Conservation (phyloP, 2,329 filamentous ascomycete species). For the Grosmannia penicillata region DNA sequence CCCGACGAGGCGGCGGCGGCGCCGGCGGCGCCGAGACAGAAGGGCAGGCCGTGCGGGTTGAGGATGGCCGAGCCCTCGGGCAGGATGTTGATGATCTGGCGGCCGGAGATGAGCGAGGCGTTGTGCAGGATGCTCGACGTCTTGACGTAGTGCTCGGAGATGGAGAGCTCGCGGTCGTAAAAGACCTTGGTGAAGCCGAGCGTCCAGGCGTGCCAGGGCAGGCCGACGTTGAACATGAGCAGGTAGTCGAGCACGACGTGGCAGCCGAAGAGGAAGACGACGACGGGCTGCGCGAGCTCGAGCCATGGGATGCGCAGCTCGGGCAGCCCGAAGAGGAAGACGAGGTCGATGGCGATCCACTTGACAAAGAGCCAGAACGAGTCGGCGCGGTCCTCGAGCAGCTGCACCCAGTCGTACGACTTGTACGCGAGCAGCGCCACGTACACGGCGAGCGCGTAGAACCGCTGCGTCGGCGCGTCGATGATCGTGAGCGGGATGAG, state of each 20-base stretch:
- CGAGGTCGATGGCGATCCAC: constrained; percentile 77
- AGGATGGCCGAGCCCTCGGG: constrained; percentile 87
- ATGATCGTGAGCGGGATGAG: constrained; percentile 69
- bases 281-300: constrained; percentile 68
- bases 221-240: constrained; percentile 83
- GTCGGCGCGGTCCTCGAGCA: constrained; percentile 68
- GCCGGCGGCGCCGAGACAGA: constrained; percentile 59
- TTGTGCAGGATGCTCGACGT: constrained; percentile 80
- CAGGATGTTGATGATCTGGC: constrained; percentile 93
- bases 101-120: constrained; percentile 82
- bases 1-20: constrained; percentile 36
- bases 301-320: constrained; percentile 90
- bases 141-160: constrained; percentile 89
- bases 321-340: constrained; percentile 78
- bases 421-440: constrained; percentile 64
- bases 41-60: constrained; percentile 67
- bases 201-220: constrained; percentile 57
- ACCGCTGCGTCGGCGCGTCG: constrained; percentile 80
- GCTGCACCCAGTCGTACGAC: constrained; percentile 68
- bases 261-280: constrained; percentile 52
- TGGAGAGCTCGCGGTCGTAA: constrained; percentile 83
- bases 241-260: constrained; percentile 67
- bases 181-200: constrained; percentile 62
- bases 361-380: constrained; percentile 89
- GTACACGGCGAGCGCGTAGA: constrained; percentile 77